Conservation (phyloP, 495 filamentous ascomycete species). For the Podospora appendiculata region DNA sequence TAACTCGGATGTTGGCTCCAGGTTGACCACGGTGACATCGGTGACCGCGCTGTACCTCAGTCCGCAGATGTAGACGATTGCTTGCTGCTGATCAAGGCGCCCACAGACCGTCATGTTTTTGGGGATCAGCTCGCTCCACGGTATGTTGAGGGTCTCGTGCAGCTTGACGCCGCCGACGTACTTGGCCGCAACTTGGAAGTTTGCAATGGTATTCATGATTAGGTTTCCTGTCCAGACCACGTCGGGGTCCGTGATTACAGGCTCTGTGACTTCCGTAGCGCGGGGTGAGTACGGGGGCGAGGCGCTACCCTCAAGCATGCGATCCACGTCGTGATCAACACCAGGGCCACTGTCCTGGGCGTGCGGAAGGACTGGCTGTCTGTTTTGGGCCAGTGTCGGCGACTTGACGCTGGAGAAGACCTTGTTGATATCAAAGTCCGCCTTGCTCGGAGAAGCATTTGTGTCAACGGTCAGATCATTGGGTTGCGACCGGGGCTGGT, state of each 20-base stretch:
- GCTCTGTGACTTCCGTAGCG: conserved; percentile 25
- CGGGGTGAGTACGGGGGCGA: conserved; percentile 79
- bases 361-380: conserved; percentile 35
- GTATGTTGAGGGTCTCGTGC: conserved; percentile 43
- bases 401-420: conserved; percentile 61
- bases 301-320: conserved; percentile 73
- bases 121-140: conserved; percentile 66
- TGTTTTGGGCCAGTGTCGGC: conserved; percentile 41
- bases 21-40: conserved; percentile 63
- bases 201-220: conserved; percentile 66
- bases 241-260: conserved; percentile 53
- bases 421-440: conserved; percentile 63
- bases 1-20: conserved; percentile 47
- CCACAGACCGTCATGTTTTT: conserved; percentile 66
- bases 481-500: conserved; percentile 7
- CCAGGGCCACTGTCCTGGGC: conserved; percentile 42
- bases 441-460: conserved; percentile 35
- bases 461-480: conserved; percentile 41
- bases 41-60: conserved; percentile 64
- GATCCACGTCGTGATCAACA: conserved; percentile 82
- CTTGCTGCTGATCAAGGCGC: conserved; percentile 70
- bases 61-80: conserved; percentile 81
- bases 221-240: conserved; percentile 75
- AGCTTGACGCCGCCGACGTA: conserved; percentile 77
- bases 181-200: conserved; percentile 68